phyloP scores from a whole-genome alignment of 352 stramenopile genomes.

The Blastocystis sp. region DNA sequence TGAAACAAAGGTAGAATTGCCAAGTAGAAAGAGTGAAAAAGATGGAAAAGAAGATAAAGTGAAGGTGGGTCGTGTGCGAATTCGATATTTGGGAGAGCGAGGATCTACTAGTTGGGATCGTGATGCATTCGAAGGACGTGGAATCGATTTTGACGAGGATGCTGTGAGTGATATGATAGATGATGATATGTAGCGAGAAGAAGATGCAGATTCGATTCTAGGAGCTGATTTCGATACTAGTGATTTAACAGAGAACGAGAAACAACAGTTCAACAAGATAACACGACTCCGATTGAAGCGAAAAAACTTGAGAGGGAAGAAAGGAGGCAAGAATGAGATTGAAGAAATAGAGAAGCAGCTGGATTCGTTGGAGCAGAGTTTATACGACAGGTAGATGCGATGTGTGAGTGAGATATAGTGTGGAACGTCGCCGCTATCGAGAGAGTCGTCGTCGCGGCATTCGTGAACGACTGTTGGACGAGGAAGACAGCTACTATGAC shows the following conservation, averaged over 20 bases:
- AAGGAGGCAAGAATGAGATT: not conserved
- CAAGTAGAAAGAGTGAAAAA: not conserved
- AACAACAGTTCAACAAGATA: conserved; percentile 45
- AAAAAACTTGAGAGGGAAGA: not conserved
- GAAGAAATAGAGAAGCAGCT: conserved; percentile 27
- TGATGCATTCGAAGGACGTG: not conserved
- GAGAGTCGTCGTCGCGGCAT: not conserved
- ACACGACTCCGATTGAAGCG: conserved; percentile 8
- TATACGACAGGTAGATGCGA: conserved; percentile 16
- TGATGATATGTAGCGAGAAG: not conserved
- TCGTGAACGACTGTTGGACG: not conserved
- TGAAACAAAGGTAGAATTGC: conserved; percentile 43
- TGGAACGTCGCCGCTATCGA: conserved; percentile 5
- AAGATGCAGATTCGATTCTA: not conserved
- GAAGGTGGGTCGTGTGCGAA: not conserved
- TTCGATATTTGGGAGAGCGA: conserved; percentile 19
- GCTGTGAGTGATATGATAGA: not conserved
- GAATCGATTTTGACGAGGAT: conserved; percentile 56
- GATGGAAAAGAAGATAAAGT: not conserved
- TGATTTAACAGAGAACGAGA: conserved; percentile 34
- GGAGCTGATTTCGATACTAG: not conserved
- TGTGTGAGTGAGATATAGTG: not conserved
- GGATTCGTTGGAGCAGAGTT: conserved; percentile 27
- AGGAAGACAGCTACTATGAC: conserved; percentile 54
- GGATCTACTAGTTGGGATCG: not conserved